A percentile compares a stretch with the other conserved stretches of the same genome.
Conservation (phyloP, 306 rosid species). For the Vigna nakashimae region DNA sequence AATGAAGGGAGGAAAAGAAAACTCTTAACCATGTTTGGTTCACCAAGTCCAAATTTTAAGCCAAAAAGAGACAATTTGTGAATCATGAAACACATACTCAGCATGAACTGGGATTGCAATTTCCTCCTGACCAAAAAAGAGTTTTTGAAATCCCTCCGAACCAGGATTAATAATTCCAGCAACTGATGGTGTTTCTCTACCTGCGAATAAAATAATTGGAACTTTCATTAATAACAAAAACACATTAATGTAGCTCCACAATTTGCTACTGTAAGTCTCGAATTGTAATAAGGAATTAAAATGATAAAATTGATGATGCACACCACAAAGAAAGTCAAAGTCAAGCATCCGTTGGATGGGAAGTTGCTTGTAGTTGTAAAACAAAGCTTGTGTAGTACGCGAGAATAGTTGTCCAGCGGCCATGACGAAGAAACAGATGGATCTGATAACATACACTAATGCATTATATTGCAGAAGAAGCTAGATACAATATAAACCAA, state of each 20-base stretch:
- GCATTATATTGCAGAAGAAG: slow-evolving; percentile 34
- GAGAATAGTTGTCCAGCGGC: slow-evolving; percentile 91
- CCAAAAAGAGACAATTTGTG: slow-evolving; percentile 5
- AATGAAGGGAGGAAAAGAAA: background rate
- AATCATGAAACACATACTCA: slow-evolving; percentile 53
- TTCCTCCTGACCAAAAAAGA: slow-evolving; percentile 91
- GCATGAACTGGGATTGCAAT: slow-evolving; percentile 93
- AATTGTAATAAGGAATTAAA: slow-evolving; percentile 31
- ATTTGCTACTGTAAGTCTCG: background rate
- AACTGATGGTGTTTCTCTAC: slow-evolving; percentile 94
- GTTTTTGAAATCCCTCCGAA: slow-evolving; percentile 93
- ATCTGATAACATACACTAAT: slow-evolving; percentile 50
- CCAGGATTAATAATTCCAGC: slow-evolving; percentile 95
- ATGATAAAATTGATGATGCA: slow-evolving; percentile 37
- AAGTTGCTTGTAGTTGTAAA: slow-evolving; percentile 90
- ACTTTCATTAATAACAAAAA: slow-evolving; percentile 23
- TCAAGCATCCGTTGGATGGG: slow-evolving; percentile 96
- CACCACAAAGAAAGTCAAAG: slow-evolving; percentile 93
- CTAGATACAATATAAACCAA: background rate
- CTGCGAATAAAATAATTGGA: slow-evolving; percentile 50
- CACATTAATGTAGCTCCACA: background rate
- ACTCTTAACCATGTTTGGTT: background rate
- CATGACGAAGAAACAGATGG: slow-evolving; percentile 54
- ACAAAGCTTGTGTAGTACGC: slow-evolving; percentile 80
- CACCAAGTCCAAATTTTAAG: slow-evolving; percentile 32